A percentile compares a stretch with the other conserved stretches of the same genome.
These are phyloP conservation scores for Ceratobasidium sp. DNA, from an alignment of 1,284 basidiomycete species.

Conservation along the genomic window DNA sequence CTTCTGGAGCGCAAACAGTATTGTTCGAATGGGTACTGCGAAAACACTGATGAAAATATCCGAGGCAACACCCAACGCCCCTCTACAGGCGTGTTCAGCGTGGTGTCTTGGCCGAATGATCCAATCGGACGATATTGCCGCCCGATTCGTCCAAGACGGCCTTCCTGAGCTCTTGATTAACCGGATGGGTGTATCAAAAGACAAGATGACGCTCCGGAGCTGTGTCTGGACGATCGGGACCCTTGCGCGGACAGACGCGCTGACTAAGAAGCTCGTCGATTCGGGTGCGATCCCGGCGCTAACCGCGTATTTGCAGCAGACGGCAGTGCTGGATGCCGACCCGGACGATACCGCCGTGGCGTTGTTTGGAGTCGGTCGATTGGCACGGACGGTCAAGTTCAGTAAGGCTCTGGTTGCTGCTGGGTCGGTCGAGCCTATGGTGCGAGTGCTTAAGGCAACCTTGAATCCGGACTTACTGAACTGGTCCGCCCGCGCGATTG, in stretches of 20 bases:
- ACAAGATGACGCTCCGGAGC: slow-evolving; percentile 26
- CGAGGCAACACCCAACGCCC: slow-evolving; percentile 13
- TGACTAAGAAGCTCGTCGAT: slow-evolving; percentile 30
- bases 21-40: slow-evolving; percentile 47
- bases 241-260: slow-evolving; percentile 29
- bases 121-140: slow-evolving; percentile 37
- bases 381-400: slow-evolving; percentile 48
- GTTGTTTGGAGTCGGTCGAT: slow-evolving; percentile 44
- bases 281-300: slow-evolving; percentile 21
- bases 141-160: slow-evolving; percentile 31
- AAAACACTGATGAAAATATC: slow-evolving; percentile 46
- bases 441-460: slow-evolving; percentile 33
- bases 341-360: slow-evolving; percentile 28
- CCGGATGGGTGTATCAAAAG: slow-evolving; percentile 29
- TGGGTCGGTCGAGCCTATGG: slow-evolving; percentile 46
- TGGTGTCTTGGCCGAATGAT: slow-evolving; percentile 36
- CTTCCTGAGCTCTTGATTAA: slow-evolving; percentile 37
- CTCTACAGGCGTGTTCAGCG: slow-evolving; percentile 32
- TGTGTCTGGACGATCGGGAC: slow-evolving; percentile 35
- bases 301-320: slow-evolving; percentile 9
- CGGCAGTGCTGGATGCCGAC: slow-evolving; percentile 6
- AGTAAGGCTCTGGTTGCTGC: slow-evolving; percentile 45
- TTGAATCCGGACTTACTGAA: slow-evolving; percentile 48
- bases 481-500: slow-evolving; percentile 48
- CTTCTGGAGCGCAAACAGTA: slow-evolving; percentile 47